phyloP scores from a whole-genome alignment of 495 filamentous ascomycete genomes.

The Lepidopterella palustris region DNA sequence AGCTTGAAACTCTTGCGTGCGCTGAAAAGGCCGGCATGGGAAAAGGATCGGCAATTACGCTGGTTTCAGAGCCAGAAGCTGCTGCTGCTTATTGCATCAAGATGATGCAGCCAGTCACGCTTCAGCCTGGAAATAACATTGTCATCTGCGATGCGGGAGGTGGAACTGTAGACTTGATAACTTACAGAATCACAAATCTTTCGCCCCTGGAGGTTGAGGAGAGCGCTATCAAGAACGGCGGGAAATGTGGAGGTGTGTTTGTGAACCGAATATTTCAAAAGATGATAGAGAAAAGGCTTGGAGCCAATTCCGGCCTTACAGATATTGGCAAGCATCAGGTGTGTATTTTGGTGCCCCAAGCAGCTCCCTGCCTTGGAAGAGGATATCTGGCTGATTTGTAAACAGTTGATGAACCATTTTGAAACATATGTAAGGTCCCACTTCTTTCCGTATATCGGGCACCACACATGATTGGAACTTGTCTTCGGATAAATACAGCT shows the following conservation, averaged over 20 bases:
- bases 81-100: neutral
- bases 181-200: neutral
- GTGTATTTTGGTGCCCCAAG: neutral
- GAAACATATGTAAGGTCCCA: neutral
- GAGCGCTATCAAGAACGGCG: neutral
- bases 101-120: neutral
- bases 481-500: too few relatives aligned
- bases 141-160: neutral
- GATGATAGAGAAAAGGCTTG: neutral
- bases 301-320: neutral
- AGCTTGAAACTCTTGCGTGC: neutral
- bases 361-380: too few relatives aligned
- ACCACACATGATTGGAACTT: too few relatives aligned
- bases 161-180: neutral
- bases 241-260: neutral
- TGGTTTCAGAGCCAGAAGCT: neutral
- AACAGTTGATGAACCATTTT: neutral
- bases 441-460: neutral
- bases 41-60: neutral
- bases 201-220: neutral
- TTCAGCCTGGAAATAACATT: neutral
- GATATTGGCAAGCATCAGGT: neutral
- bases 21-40: neutral
- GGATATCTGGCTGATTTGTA: neutral
- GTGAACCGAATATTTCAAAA: neutral